Base-by-base conservation (phyloP, 805 yeast genomes). In the Ogataea corticis region DNA sequence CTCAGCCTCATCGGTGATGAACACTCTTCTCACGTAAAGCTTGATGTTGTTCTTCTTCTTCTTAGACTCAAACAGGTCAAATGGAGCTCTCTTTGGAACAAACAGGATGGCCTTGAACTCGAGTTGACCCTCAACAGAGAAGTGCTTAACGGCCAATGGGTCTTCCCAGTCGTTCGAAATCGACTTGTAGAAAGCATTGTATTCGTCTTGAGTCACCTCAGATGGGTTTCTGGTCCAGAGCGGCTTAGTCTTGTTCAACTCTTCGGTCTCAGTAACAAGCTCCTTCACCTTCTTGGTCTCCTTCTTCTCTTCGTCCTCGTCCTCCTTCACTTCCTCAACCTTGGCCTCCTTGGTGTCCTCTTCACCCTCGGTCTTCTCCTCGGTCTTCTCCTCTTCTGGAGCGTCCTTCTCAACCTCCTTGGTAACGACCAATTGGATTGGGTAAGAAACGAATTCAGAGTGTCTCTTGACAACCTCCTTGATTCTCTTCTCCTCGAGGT, bases 111-210 rank as follows among this genome's bases (percentile, higher is more conserved):
- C 98, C 79, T 85, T 91, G 84, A 94, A 94, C 80, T 94, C 99
- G 65, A 94, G 83, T 80, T 94, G 99, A 81, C 99, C 99, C 80
- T 94, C 99, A 67, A 94, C 99, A 42, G 97, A 88, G 82, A 94
- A 94, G 78, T 94, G 99, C 83, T 94, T 94, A 60, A 94, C 98
- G 59, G 97, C 97, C 70, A 94, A 83, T 75, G 97, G 99, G 71
- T 94, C 99, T 79, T 94, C 99, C 99, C 99, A 94, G 76, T 94
- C 99, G 76, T 94, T 94, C 46, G 99, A 91, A 67, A 94, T 94
- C 41, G 98, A 90, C 80, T 94, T 94, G 87, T 94, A 94, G 87
- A 94, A 94, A 49, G 98, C 95, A 66, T 94, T 92, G 82, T 94
- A 94, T 77, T 94, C 99, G 58, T 94, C 99, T 79, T 89, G 91